Percentiles rank a stretch among this genome's conserved stretches.
These are phyloP conservation scores for Echria macrotheca DNA, from an alignment of 495 filamentous ascomycete genomes.

Conservation along the genomic window DNA sequence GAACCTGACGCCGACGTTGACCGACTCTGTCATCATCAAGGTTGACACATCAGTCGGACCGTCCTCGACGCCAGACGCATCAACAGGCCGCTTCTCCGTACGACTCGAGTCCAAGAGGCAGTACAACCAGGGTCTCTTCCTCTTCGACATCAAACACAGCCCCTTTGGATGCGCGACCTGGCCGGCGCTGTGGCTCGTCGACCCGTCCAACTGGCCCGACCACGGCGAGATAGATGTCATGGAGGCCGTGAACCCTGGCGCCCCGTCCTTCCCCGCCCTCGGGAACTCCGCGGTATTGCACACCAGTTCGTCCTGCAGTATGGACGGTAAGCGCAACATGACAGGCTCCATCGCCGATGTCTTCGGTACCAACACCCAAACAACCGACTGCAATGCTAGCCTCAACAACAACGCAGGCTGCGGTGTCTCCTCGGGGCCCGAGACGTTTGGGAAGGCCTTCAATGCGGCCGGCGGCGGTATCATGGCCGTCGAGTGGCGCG, in stretches of 20 bases:
- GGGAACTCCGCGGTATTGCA: constrained; percentile 62
- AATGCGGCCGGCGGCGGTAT: constrained; percentile 55
- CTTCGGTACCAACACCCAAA: constrained; percentile 1
- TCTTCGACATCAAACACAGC: constrained; percentile 56
- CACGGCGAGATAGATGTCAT: constrained; percentile 71
- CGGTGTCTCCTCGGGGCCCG: constrained; percentile 33
- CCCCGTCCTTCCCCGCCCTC: constrained; percentile 13
- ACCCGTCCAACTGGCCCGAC: constrained; percentile 57
- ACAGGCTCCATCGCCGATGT: constrained; percentile 32
- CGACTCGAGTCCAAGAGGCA: constrained; percentile 49
- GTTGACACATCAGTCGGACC: constrained; percentile 42
- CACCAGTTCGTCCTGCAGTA: constrained; percentile 55
- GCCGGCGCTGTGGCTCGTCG: constrained; percentile 54
- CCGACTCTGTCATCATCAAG: constrained; percentile 36
- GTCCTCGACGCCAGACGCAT: constrained; percentile 22
- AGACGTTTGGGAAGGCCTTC: constrained; percentile 51
- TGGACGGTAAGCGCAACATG: constrained; percentile 44
- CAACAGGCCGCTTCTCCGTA: constrained; percentile 50
- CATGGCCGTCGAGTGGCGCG: constrained; percentile 60
- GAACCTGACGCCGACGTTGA: constrained; percentile 52
- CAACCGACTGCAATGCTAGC: constrained; percentile 49
- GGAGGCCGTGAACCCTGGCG: constrained; percentile 57
- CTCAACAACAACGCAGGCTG: constrained; percentile 53
- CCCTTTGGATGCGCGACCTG: constrained; percentile 54
- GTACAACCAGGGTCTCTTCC: constrained; percentile 52